Evolutionary conservation across 257 asterid species (phyloP).

Genomic region (Knoxia roxburghii): DNA sequence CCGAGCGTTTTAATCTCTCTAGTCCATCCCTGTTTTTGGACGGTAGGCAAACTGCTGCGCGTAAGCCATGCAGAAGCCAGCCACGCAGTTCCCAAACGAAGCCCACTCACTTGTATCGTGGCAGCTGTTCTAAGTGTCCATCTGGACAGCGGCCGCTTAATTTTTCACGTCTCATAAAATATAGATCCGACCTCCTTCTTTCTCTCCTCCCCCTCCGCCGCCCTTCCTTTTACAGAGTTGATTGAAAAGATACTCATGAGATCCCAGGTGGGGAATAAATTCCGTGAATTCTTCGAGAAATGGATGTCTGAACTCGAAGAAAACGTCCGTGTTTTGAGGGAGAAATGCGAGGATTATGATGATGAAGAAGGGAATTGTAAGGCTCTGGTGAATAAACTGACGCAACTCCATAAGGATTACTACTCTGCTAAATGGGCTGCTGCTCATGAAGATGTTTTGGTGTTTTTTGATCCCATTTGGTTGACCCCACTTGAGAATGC

Average conservation of each 20-base stretch:
- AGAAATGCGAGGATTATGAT: background rate
- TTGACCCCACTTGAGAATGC: slow-evolving; percentile 48
- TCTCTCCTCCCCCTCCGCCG: no score
- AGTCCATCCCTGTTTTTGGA: no score
- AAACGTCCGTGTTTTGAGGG: slow-evolving; percentile 19
- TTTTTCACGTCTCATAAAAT: background rate
- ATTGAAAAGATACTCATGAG: slow-evolving; percentile 17
- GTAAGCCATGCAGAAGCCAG: slow-evolving; percentile 31
- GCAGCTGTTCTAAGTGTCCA: slow-evolving; percentile 20
- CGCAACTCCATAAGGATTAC: slow-evolving; percentile 62
- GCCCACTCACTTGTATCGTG: slow-evolving; percentile 23
- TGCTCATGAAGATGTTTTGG: slow-evolving; percentile 51
- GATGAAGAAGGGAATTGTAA: slow-evolving; percentile 11
- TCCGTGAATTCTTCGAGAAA: slow-evolving; percentile 37
- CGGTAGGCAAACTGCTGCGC: slow-evolving; percentile 17
- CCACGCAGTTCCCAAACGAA: slow-evolving; percentile 25
- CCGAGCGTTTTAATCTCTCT: no score
- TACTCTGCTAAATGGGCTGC: slow-evolving; percentile 56
- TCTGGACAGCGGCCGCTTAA: slow-evolving; percentile 13
- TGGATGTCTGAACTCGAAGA: slow-evolving; percentile 63
- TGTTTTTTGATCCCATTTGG: slow-evolving; percentile 53
- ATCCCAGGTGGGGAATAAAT: slow-evolving; percentile 27
- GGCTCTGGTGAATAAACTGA: slow-evolving; percentile 32
- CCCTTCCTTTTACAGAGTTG: no score
- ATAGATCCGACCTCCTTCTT: no score